A percentile compares a stretch with the other conserved stretches of the same genome.
Conservation (phyloP, 208 protist genomes). For the Leishmania arabica region DNA sequence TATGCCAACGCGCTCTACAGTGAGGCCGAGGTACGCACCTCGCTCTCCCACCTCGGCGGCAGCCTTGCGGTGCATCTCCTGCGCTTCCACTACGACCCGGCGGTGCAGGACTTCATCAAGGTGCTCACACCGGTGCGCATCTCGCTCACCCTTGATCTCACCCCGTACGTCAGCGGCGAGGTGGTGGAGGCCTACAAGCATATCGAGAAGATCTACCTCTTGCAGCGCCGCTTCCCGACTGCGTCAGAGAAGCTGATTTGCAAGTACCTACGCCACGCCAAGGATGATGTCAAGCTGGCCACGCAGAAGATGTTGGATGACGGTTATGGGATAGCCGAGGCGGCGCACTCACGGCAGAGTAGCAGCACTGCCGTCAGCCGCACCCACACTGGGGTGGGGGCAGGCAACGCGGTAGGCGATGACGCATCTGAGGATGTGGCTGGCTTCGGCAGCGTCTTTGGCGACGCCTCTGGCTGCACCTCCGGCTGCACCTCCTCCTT, state of each 20-base stretch:
- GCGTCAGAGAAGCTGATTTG: conserved; percentile 14
- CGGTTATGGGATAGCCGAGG: conserved; percentile 17
- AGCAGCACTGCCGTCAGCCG: neutral
- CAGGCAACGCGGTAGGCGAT: conserved; percentile 4
- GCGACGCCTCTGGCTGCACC: conserved; percentile 1
- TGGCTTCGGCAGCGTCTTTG: conserved; percentile 2
- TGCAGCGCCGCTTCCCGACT: conserved; percentile 49
- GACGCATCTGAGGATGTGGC: conserved; percentile 15
- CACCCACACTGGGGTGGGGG: neutral
- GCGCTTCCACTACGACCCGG: conserved; percentile 75
- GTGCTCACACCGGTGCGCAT: conserved; percentile 57
- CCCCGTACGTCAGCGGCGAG: conserved; percentile 47
- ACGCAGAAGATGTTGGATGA: conserved; percentile 32
- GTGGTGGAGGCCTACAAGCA: conserved; percentile 44
- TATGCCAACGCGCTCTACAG: conserved; percentile 71
- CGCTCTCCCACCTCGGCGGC: conserved; percentile 63
- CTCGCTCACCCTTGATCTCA: conserved; percentile 59
- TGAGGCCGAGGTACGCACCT: conserved; percentile 68
- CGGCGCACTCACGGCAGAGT: conserved; percentile 21
- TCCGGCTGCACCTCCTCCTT: conserved; percentile 14
- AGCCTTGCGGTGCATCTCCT: conserved; percentile 80
- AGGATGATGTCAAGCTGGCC: conserved; percentile 30
- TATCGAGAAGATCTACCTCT: conserved; percentile 29
- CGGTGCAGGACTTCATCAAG: conserved; percentile 64
- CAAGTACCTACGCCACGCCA: conserved; percentile 22